A percentile compares a stretch with the other conserved stretches of the same genome.
Conservation (phyloP, 805 yeast genomes). For the Teunomyces stri region DNA sequence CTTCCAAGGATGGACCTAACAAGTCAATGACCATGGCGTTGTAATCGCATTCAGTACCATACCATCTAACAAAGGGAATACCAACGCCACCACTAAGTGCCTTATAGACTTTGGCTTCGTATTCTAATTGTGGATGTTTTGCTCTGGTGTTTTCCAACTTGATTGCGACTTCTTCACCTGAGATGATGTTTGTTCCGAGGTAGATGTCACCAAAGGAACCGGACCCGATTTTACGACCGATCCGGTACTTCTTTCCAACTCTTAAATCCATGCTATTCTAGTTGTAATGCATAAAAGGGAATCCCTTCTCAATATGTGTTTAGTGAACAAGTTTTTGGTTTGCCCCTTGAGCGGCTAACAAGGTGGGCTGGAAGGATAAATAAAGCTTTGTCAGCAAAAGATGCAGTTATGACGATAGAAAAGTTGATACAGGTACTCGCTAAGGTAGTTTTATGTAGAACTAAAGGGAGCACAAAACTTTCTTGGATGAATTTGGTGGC, state of each 20-base stretch:
- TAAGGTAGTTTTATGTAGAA: too few relatives aligned
- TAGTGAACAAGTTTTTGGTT: neutral
- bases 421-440: neutral
- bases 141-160: constrained; percentile 87
- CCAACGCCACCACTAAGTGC: constrained; percentile 96
- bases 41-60: constrained; percentile 93
- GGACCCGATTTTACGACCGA: constrained; percentile 93
- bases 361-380: neutral
- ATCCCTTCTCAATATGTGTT: neutral
- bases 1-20: constrained; percentile 93
- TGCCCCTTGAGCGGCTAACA: constrained; percentile 2
- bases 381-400: neutral
- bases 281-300: constrained; percentile 1
- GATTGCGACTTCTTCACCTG: constrained; percentile 97
- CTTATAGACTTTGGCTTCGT: constrained; percentile 94
- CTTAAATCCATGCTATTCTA: constrained; percentile 55
- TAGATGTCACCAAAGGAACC: constrained; percentile 98
- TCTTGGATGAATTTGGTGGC: neutral
- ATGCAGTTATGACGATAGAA: neutral
- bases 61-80: constrained; percentile 95
- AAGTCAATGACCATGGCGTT: constrained; percentile 96
- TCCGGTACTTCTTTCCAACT: constrained; percentile 90
- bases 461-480: neutral
- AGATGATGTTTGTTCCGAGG: constrained; percentile 85
- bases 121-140: constrained; percentile 94